phyloP scores from a whole-genome alignment of 257 asterid species.

The Verbascum thapsus region DNA sequence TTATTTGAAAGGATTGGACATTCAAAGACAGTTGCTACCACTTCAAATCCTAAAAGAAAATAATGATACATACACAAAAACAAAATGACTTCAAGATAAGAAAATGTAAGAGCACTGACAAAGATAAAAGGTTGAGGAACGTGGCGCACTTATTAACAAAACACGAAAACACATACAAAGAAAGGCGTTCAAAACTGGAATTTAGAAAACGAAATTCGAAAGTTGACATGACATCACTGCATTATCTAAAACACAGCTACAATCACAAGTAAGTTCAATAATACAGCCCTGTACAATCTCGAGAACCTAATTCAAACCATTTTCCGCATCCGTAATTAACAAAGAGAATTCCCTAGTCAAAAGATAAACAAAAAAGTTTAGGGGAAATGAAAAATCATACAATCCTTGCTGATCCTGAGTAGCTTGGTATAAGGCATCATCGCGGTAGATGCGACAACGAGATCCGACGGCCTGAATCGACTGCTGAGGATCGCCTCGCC shows the following conservation, averaged over 20 bases:
- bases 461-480: constrained; percentile 86
- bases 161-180: not conserved
- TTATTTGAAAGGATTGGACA: no score
- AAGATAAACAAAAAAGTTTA: not conserved
- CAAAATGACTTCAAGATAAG: not conserved
- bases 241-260: not conserved
- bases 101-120: not conserved
- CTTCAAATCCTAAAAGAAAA: no score
- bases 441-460: constrained; percentile 82
- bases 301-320: not conserved
- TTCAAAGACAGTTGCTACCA: no score
- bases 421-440: constrained; percentile 87
- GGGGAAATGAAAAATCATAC: constrained; percentile 43
- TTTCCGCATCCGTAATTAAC: not conserved
- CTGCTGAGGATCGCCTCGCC: constrained; percentile 98
- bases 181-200: not conserved
- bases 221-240: not conserved
- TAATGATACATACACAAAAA: no score
- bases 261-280: not conserved
- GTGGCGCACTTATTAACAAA: not conserved
- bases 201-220: not conserved
- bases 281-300: not conserved
- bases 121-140: no score
- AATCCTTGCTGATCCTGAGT: constrained; percentile 89
- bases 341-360: not conserved